Evolutionary conservation across 306 rosid genomes (phyloP), one percentile per base, ranked within the genome.

Genomic region (Sindora glabra): DNA sequence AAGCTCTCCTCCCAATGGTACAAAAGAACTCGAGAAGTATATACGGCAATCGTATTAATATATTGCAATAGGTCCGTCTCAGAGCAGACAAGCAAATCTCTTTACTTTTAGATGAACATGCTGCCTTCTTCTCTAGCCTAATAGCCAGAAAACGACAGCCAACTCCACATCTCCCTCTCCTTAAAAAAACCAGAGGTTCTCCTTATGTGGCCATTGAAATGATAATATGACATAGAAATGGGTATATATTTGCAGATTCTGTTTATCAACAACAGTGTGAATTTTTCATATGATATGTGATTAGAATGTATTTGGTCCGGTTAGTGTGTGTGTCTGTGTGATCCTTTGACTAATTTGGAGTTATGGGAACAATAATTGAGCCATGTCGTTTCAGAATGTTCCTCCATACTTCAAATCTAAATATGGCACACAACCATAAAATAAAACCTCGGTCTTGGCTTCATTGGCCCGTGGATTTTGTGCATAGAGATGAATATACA

Each of bases 41-140:
- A 72, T 77, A 57, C 56, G 68, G 48, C 81, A 61, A 5, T 22
- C 6, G 56, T 67, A 27, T 27, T 21, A 46, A 59, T 6, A 27
- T 57, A 61, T 62, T 49, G 14, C 56, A 26, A 47, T 39, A 61
- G 65, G 72, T 72, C 72, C 45, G 75, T 63, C 52, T 3, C 55
- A 8, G 3, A 51, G 46, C 40, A 54, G 78, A 77, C 82, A 77
- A n/a, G 17, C 24, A 50, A 63, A 72, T 67, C 75, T 77, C 38
- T 62, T 39, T n/a, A n/a, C n/a, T n/a, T n/a, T n/a, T n/a, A n/a
- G n/a, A n/a, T n/a, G 34, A 30, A 32, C 42, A 22, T 38, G 19
- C 47, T 56, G 25, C 61, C 48, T 53, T 25, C 17, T 27, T 42
- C 2, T 10, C 47, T 6, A 3, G 10, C 22, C 46, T 50, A 4